phyloP scores from a whole-genome alignment of 2,329 filamentous ascomycete species.

The Geoglossum cookeanum region DNA sequence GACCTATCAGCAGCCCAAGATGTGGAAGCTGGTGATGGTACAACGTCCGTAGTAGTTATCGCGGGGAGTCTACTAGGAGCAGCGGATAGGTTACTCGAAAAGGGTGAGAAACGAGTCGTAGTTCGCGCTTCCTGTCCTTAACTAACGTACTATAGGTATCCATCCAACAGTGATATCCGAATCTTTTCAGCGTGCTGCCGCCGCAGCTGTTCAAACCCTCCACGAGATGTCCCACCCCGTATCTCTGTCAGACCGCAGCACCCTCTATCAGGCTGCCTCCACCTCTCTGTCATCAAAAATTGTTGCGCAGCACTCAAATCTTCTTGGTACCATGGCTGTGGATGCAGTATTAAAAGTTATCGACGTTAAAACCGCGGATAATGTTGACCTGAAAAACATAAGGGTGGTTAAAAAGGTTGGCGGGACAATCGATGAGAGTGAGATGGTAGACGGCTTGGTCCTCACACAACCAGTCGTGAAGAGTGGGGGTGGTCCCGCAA shows the following conservation, averaged over 20 bases:
- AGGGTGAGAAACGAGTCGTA: constrained; percentile 32
- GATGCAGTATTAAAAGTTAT: constrained; percentile 93
- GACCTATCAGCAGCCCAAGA: constrained; percentile 94
- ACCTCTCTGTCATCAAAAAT: constrained; percentile 98
- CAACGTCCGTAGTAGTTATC: constrained; percentile 95
- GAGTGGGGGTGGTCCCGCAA: constrained; percentile 70
- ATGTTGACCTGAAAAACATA: constrained; percentile 92
- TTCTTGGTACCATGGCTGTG: constrained; percentile 93
- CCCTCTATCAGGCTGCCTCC: constrained; percentile 87
- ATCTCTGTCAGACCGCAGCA: constrained; percentile 66
- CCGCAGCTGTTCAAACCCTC: constrained; percentile 71
- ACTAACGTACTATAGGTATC: constrained; percentile 33
- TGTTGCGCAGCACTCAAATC: constrained; percentile 88
- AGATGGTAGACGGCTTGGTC: constrained; percentile 88
- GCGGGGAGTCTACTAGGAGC: constrained; percentile 87
- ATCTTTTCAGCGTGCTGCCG: constrained; percentile 86
- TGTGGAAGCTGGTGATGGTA: constrained; percentile 95
- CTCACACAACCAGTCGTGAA: constrained; percentile 87
- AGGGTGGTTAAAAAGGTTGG: constrained; percentile 94
- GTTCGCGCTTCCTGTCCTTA: neutral
- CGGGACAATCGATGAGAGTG: constrained; percentile 94
- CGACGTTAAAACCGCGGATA: constrained; percentile 85
- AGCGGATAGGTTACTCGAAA: constrained; percentile 73
- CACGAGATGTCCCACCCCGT: constrained; percentile 95
- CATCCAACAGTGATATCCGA: constrained; percentile 97